phyloP scores from a whole-genome alignment of 495 filamentous ascomycete species.

The Jackrogersella minutella region DNA sequence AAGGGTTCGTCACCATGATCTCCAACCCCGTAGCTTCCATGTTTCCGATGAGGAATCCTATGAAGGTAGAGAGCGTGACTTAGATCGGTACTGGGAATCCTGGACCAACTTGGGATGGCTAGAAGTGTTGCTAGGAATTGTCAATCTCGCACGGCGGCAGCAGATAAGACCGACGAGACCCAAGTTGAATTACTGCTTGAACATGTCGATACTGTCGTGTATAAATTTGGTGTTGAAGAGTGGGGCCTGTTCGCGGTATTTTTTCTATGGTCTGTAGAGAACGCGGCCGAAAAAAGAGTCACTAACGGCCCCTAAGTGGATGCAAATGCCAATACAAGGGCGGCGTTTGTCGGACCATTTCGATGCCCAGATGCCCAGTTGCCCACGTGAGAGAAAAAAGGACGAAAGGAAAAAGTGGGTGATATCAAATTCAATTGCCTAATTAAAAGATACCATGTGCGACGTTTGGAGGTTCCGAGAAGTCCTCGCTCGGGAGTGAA shows the following conservation, averaged over 20 bases:
- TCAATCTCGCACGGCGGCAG: constrained; percentile 35
- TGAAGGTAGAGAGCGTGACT: not conserved
- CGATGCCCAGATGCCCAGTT: constrained; percentile 8
- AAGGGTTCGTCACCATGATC: constrained; percentile 39
- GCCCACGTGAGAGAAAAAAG: constrained; percentile 13
- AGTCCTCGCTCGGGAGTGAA: constrained; percentile 20
- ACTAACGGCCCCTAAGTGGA: constrained; percentile 37
- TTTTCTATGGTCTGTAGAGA: constrained; percentile 19
- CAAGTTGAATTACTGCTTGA: constrained; percentile 31
- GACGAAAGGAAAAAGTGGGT: constrained; percentile 24
- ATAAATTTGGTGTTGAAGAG: constrained; percentile 25
- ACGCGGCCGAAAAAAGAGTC: constrained; percentile 20
- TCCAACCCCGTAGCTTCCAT: constrained; percentile 34
- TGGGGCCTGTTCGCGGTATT: constrained; percentile 30
- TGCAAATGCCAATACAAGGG: constrained; percentile 31
- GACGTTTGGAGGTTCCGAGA: constrained; percentile 34
- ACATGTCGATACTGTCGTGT: constrained; percentile 37
- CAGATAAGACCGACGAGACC: constrained; percentile 37
- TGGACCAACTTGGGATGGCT: constrained; percentile 17
- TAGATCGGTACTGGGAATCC: constrained; percentile 6
- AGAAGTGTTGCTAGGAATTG: constrained; percentile 30
- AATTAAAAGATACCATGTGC: constrained; percentile 35
- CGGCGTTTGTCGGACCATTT: constrained; percentile 21
- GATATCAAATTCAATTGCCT: constrained; percentile 35
- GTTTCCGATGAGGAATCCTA: constrained; percentile 14